Percentiles rank a stretch among this genome's conserved stretches.
phyloP scores from a whole-genome alignment of 2,329 filamentous ascomycete species.

The Colletotrichum liriopes region DNA sequence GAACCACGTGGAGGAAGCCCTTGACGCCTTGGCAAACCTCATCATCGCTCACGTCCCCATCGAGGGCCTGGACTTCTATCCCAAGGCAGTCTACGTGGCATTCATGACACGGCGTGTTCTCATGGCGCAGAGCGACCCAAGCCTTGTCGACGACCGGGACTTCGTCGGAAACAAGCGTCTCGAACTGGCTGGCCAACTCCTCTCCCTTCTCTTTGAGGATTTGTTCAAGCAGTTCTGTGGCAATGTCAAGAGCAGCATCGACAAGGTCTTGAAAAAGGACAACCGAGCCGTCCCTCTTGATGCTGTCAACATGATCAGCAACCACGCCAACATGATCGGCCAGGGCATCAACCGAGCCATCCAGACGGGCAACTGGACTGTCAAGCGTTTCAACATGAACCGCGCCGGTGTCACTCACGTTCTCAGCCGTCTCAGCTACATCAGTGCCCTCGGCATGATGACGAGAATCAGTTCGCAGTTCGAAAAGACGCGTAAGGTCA shows the following conservation, averaged over 20 bases:
- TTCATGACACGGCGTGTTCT: conserved; percentile 98
- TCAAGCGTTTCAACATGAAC: conserved; percentile 99
- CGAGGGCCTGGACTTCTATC: conserved; percentile 91
- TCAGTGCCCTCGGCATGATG: conserved; percentile 99
- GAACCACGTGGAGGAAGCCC: conserved; percentile 90
- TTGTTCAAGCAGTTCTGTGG: conserved; percentile 95
- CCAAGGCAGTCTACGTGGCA: conserved; percentile 96
- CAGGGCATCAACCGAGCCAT: conserved; percentile 96
- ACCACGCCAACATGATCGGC: conserved; percentile 89
- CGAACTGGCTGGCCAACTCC: conserved; percentile 93
- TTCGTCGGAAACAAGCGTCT: conserved; percentile 98
- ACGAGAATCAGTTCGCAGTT: conserved; percentile 98
- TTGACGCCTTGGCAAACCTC: conserved; percentile 92
- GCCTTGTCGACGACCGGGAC: conserved; percentile 94
- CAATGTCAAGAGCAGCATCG: conserved; percentile 92
- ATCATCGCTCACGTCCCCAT: conserved; percentile 97
- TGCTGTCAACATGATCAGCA: conserved; percentile 85
- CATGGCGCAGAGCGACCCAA: conserved; percentile 92
- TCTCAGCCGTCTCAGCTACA: conserved; percentile 94
- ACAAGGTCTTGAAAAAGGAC: conserved; percentile 95
- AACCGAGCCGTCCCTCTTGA: conserved; percentile 92
- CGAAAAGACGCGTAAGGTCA: conserved; percentile 97
- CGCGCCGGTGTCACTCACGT: conserved; percentile 97
- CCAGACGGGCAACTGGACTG: conserved; percentile 96
- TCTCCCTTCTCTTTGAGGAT: conserved; percentile 96